phyloP scores from a whole-genome alignment of 495 filamentous ascomycete species.

The Penicillium cinerascens region DNA sequence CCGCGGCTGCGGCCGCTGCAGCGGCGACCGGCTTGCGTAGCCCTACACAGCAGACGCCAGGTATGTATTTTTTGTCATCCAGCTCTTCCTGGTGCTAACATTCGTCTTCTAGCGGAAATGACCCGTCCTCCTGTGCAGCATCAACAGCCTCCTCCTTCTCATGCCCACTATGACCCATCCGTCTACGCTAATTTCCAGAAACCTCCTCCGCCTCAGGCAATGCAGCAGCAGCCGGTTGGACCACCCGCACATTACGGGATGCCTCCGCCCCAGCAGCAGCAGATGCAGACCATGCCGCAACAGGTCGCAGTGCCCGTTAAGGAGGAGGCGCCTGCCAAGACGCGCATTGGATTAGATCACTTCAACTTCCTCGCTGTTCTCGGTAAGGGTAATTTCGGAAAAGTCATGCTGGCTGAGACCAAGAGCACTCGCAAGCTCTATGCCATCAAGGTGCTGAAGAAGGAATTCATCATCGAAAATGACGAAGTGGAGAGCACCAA shows the following conservation, averaged over 20 bases:
- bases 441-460: slow-evolving; percentile 99
- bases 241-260: slow-evolving; percentile 15
- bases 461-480: slow-evolving; percentile 99
- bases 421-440: slow-evolving; percentile 89
- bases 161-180: slow-evolving; percentile 68
- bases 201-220: slow-evolving; percentile 32
- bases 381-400: slow-evolving; percentile 99
- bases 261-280: slow-evolving; percentile 32
- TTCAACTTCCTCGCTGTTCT: slow-evolving; percentile 99
- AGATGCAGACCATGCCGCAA: slow-evolving; percentile 31
- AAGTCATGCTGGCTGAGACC: slow-evolving; percentile 98
- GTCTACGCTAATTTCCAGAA: slow-evolving; percentile 64
- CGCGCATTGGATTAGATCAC: slow-evolving; percentile 90
- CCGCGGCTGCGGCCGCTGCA: slow-evolving; percentile 30
- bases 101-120: slow-evolving; percentile 20
- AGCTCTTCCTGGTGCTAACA: slow-evolving; percentile 5
- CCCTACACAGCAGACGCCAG: slow-evolving; percentile 28
- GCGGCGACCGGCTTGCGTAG: slow-evolving; percentile 32
- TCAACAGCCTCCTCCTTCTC: slow-evolving; percentile 13
- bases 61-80: slow-evolving; percentile 23
- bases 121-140: slow-evolving; percentile 44
- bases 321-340: slow-evolving; percentile 58
- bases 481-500: slow-evolving; percentile 99
- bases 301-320: slow-evolving; percentile 36
- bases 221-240: slow-evolving; percentile 19